Conservation (phyloP, 164 flowering plant species). For the Annona squamosa region DNA sequence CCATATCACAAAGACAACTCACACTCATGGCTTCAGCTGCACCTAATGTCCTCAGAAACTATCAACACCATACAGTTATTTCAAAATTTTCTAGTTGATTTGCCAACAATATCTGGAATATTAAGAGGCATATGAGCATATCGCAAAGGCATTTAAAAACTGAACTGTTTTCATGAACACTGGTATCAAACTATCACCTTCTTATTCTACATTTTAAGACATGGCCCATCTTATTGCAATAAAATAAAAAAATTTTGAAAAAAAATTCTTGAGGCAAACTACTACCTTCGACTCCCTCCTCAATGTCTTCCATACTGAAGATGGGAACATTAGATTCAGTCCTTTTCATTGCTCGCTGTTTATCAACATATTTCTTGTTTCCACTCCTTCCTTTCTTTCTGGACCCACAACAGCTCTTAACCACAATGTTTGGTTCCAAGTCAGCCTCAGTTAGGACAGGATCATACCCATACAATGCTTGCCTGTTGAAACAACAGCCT, state of each 20-base stretch:
- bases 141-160: too few relatives aligned
- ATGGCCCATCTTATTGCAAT: not conserved
- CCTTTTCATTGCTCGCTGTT: slow-evolving; percentile 59
- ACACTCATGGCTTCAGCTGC: not conserved
- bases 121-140: too few relatives aligned
- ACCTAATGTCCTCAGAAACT: not conserved
- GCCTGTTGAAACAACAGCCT: slow-evolving; percentile 95
- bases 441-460: slow-evolving; percentile 89
- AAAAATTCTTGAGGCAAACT: not conserved
- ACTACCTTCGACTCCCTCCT: slow-evolving; percentile 90
- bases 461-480: slow-evolving; percentile 95
- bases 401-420: slow-evolving; percentile 87
- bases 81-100: too few relatives aligned
- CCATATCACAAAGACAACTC: not conserved
- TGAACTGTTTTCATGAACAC: too few relatives aligned
- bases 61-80: not conserved
- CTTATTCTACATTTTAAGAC: not conserved
- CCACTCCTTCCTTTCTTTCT: slow-evolving; percentile 69
- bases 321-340: slow-evolving; percentile 84
- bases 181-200: not conserved
- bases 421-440: slow-evolving; percentile 82
- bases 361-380: slow-evolving; percentile 66
- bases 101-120: too few relatives aligned
- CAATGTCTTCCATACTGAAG: slow-evolving; percentile 90
- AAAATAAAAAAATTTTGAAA: too few relatives aligned